Evolutionary conservation across 805 yeast genomes (phyloP).

Genomic region (Cyberlindnera amylophila): DNA sequence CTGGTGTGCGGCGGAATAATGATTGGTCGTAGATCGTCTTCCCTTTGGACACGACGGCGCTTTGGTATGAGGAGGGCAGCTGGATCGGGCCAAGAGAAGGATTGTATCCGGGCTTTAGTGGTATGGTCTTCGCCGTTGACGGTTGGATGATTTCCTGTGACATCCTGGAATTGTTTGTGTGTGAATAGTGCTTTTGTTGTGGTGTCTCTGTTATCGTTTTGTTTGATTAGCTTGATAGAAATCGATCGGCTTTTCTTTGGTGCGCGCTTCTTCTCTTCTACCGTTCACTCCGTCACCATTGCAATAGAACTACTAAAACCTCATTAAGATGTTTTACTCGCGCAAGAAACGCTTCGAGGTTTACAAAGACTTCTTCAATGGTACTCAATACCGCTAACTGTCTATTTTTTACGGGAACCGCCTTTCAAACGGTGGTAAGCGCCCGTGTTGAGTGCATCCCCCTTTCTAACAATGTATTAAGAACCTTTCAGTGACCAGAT

Average conservation of each 20-base stretch:
- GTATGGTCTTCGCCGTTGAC: constrained; percentile 19
- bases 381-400: constrained; percentile 9
- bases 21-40: constrained; percentile 61
- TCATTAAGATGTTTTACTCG: constrained; percentile 19
- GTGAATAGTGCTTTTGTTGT: too few species aligned
- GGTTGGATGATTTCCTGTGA: constrained; percentile 23
- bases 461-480: neutral
- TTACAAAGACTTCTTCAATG: constrained; percentile 23
- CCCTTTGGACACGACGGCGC: constrained; percentile 11
- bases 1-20: constrained; percentile 59
- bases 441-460: neutral
- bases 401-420: neutral
- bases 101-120: constrained; percentile 25
- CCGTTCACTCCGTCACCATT: neutral
- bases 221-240: too few species aligned
- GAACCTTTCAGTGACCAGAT: constrained; percentile 3
- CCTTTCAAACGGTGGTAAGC: neutral
- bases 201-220: too few species aligned
- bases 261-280: neutral
- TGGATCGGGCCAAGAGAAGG: constrained; percentile 30
- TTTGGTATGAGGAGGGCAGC: constrained; percentile 25
- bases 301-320: neutral
- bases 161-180: constrained; percentile 3
- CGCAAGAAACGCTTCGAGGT: constrained; percentile 21
- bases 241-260: neutral